Evolutionary conservation across 352 stramenopile species (phyloP).

Genomic region (Saprolegnia parasitica): DNA sequence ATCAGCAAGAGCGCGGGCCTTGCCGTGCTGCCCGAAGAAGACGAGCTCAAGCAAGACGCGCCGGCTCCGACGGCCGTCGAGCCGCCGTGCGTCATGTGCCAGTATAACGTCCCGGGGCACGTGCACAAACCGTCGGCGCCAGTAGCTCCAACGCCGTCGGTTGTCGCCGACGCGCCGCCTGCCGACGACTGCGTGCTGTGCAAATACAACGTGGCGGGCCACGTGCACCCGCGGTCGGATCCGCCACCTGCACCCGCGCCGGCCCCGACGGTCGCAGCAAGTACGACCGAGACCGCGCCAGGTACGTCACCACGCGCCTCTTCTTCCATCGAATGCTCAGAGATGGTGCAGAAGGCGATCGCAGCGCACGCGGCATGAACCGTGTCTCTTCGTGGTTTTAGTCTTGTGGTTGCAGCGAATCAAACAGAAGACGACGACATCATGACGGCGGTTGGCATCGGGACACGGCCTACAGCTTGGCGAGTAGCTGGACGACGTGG

Average conservation of each 20-base stretch:
- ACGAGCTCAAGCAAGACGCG: constrained; percentile 30
- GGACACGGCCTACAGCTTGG: neutral
- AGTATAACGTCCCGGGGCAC: constrained; percentile 27
- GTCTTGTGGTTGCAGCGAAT: neutral
- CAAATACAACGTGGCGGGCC: constrained; percentile 57
- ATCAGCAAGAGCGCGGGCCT: constrained; percentile 10
- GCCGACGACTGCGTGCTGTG: constrained; percentile 31
- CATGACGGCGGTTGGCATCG: neutral
- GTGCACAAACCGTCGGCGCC: constrained; percentile 13
- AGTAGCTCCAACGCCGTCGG: neutral
- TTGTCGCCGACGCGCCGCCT: too few relatives aligned
- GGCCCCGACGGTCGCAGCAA: neutral
- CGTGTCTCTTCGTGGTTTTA: constrained; percentile 57
- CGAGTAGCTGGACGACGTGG: constrained; percentile 11
- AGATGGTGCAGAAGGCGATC: neutral
- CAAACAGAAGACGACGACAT: too few relatives aligned
- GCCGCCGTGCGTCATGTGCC: constrained; percentile 18
- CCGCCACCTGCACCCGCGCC: constrained; percentile 10
- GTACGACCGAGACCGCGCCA: neutral
- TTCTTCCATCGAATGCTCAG: neutral
- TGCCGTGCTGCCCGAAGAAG: constrained; percentile 40
- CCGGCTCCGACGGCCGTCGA: neutral
- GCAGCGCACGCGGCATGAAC: constrained; percentile 32
- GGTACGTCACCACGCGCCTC: neutral
- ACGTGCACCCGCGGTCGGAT: constrained; percentile 38